Evolutionary conservation across 2,329 filamentous ascomycete genomes (phyloP), one percentile per base, ranked within the genome.

Genomic region (Diaporthe citrichinensis): DNA sequence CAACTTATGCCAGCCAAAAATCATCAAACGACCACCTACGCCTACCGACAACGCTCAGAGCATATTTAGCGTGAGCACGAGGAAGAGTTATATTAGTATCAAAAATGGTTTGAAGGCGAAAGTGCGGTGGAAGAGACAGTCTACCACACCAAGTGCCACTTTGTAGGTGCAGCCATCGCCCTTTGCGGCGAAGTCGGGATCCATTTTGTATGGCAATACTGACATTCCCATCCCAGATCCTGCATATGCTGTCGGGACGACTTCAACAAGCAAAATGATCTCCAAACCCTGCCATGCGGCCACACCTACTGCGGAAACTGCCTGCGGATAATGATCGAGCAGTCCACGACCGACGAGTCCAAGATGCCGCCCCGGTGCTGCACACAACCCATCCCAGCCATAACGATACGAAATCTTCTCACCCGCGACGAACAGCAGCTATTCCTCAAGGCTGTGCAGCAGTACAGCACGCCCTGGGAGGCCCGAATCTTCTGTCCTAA

Each of bases 341-440:
- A 91, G 80, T 88, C 90, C 31, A 86, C 85, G 53, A 84, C 84
- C 20, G 87, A 92, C 78, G 91, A 92, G 81, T 86, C 88, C 72
- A 90, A 88, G 77, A 92, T 92, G 89, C 91, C 91, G 10, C 91
- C 91, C 0, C 85, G 90, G 73, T 92, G 91, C 80, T 92, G 91
- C 80, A 86, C 87, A 1, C 87, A 89, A 78, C 87, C 90, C 1
- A 86, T 92, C 36, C 87, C 90, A 2, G 84, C 85, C 36, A 77
- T 83, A 2, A 84, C 86, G 44, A 85, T 92, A 76, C 88, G 87
- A 78, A 82, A 84, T 0, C 82, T 90, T 2, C 84, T 92, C 28
- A 84, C 82, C 25, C 84, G 85, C 17, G 88, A 90, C 20, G 87
- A 88, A 59, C 90, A 91, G 77, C 84, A 86, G 36, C 79, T 82